Conservation (phyloP, 78 protist species). For the Bodo saltans region DNA sequence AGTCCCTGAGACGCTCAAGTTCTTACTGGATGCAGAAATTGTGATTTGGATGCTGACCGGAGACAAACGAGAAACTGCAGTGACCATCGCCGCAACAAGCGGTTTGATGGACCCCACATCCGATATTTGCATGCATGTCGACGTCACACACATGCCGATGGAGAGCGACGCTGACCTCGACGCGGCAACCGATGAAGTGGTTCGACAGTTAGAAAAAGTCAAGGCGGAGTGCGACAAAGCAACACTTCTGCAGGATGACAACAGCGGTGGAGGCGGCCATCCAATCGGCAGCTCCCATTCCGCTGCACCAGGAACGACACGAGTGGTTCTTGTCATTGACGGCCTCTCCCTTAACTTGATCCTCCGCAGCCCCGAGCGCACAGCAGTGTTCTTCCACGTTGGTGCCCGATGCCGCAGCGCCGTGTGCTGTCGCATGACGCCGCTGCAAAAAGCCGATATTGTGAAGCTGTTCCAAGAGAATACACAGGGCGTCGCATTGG, state of each 20-base stretch:
- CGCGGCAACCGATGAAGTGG: not conserved
- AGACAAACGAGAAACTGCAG: constrained; percentile 92
- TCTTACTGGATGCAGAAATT: constrained; percentile 67
- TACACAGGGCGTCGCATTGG: constrained; percentile 55
- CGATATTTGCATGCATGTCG: not conserved
- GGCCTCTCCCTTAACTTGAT: not conserved
- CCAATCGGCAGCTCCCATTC: too few species aligned
- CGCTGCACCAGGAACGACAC: not conserved
- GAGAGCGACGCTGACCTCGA: not conserved
- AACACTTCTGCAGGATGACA: not conserved
- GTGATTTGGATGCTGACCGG: constrained; percentile 96
- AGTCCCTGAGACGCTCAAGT: constrained; percentile 55
- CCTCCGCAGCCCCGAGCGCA: not conserved
- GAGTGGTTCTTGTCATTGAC: constrained; percentile 21
- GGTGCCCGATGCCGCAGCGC: constrained; percentile 31
- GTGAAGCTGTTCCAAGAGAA: constrained; percentile 38
- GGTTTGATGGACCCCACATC: constrained; percentile 43
- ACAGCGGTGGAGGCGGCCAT: not conserved
- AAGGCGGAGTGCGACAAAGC: not conserved
- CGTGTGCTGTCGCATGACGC: constrained; percentile 83
- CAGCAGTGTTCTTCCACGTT: constrained; percentile 1
- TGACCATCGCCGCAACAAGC: constrained; percentile 80
- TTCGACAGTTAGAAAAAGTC: not conserved
- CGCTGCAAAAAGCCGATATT: constrained; percentile 83
- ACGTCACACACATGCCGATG: not conserved